Evolutionary conservation across 202 grass and related monocot species (phyloP), one percentile per base, ranked within the genome.

Genomic region (Miscanthus sacchariflorus): DNA sequence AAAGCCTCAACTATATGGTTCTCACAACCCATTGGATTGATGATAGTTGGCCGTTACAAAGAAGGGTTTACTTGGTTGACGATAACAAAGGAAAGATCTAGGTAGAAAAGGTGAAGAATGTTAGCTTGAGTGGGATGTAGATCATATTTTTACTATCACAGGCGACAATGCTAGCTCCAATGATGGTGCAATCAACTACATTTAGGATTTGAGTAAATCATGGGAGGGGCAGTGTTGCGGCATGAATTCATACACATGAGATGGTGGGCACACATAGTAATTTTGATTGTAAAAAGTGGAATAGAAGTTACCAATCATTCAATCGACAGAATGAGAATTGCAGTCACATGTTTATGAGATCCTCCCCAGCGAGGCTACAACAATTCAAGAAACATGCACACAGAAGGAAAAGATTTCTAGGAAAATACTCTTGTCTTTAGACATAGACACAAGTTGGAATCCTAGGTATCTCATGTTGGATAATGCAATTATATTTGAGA

Each of bases 11-110:
- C 46, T 86, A 49, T 36, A 86, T 86, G 21, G 6, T 12, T 12
- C 21, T 79, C 3, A 86, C 73, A 3, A 23, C 73, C 56, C 56
- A 86, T 78, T 86, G n/a, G 73, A 69, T 69, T 69, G 83, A 78
- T 78, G 21, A 68, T 5, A 40, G 12, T 4, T 86, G 83, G 54
- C 28, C 50, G 6, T 67, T 69, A 1, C 28, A 78, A 12, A 38
- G 6, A 49, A 30, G 36, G 38, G 49, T 86, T 33, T 36, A 72
- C 17, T 27, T 79, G 35, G 58, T 79, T 33, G 50, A 48, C 0
- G 8, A 68, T 63, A 35, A 86, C 13, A 68, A 38, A 68, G 54
- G 83, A 28, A 73, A 86, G 0, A 78, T 70, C 39, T 56, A 67
- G 39, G 52, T 5, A 44, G 36, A 38, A 78, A 38, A 11, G 23